These are phyloP conservation scores for Apiospora saccharicola DNA, from an alignment of 2,329 filamentous ascomycete genomes.

Conservation along the genomic window DNA sequence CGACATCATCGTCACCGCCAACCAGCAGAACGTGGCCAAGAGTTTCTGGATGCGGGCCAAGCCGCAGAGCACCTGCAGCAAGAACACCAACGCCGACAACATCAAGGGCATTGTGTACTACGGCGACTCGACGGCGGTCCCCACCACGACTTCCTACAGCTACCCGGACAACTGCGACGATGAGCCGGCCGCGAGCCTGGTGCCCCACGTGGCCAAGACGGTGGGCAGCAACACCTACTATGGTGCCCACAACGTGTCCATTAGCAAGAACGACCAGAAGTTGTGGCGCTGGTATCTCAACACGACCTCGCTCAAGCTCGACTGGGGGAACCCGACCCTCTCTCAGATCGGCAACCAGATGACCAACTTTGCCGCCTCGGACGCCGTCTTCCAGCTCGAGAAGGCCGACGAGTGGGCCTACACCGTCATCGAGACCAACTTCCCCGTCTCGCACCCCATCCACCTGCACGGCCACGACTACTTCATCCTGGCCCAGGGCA, in stretches of 20 bases:
- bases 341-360: conserved; percentile 38
- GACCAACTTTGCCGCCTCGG: conserved; percentile 36
- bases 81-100: conserved; percentile 48
- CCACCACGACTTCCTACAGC: conserved; percentile 31
- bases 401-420: conserved; percentile 44
- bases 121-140: conserved; percentile 35
- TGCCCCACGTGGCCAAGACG: conserved; percentile 44
- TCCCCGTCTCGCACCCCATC: conserved; percentile 45
- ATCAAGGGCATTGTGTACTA: conserved; percentile 59
- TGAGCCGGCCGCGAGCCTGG: conserved; percentile 42
- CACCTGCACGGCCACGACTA: conserved; percentile 56
- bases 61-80: conserved; percentile 50
- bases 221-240: conserved; percentile 39
- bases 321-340: conserved; percentile 56
- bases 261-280: conserved; percentile 36
- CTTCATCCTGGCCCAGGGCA: conserved; percentile 44
- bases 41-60: conserved; percentile 59
- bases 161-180: conserved; percentile 44
- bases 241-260: conserved; percentile 37
- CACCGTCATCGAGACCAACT: conserved; percentile 41
- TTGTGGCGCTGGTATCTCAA: conserved; percentile 59
- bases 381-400: conserved; percentile 41
- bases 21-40: conserved; percentile 42
- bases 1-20: conserved; percentile 54
- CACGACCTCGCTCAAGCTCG: conserved; percentile 52